Conservation (phyloP, 2,329 filamentous ascomycete species). For the Aspergillus fumigatus region DNA sequence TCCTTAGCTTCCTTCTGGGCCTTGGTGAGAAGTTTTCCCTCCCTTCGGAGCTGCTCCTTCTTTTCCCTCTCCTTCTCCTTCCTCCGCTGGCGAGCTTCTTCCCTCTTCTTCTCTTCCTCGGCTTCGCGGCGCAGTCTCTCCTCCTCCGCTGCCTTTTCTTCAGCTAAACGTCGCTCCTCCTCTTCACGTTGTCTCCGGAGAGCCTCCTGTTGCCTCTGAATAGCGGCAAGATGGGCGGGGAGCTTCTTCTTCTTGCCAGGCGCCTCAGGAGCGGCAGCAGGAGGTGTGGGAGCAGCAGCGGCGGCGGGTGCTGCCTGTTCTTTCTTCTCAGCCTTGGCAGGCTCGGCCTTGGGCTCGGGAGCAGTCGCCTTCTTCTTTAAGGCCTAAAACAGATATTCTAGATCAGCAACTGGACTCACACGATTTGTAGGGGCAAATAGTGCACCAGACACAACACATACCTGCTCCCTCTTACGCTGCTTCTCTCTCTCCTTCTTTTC, state of each 20-base stretch:
- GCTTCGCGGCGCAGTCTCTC: slow-evolving; percentile 34
- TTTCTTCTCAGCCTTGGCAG: slow-evolving; percentile 36
- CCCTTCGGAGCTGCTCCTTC: slow-evolving; percentile 46
- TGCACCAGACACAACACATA: slow-evolving; percentile 37
- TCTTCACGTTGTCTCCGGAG: slow-evolving; percentile 45
- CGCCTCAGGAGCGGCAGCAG: slow-evolving; percentile 27
- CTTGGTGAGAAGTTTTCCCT: slow-evolving; percentile 48
- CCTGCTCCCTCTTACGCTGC: slow-evolving; percentile 97
- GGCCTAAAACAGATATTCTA: slow-evolving; percentile 49
- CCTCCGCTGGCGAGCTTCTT: slow-evolving; percentile 43
- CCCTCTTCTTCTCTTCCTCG: slow-evolving; percentile 45
- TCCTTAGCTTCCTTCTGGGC: slow-evolving; percentile 46
- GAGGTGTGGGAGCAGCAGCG: slow-evolving; percentile 34
- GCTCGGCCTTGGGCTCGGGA: slow-evolving; percentile 29
- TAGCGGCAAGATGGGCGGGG: slow-evolving; percentile 50
- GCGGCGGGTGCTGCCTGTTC: slow-evolving; percentile 44
- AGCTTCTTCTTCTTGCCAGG: slow-evolving; percentile 84
- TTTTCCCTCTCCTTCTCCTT: slow-evolving; percentile 49
- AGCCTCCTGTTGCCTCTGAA: slow-evolving; percentile 47
- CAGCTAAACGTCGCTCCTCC: slow-evolving; percentile 36
- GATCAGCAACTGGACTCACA: slow-evolving; percentile 3
- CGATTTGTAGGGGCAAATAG: neutral
- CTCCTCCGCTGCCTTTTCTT: slow-evolving; percentile 39
- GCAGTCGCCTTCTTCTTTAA: slow-evolving; percentile 72
- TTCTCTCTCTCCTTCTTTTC: slow-evolving; percentile 98